These are phyloP conservation scores for Cyclotella distinguenda DNA, from an alignment of 108 stramenopile species.

Conservation along the genomic window DNA sequence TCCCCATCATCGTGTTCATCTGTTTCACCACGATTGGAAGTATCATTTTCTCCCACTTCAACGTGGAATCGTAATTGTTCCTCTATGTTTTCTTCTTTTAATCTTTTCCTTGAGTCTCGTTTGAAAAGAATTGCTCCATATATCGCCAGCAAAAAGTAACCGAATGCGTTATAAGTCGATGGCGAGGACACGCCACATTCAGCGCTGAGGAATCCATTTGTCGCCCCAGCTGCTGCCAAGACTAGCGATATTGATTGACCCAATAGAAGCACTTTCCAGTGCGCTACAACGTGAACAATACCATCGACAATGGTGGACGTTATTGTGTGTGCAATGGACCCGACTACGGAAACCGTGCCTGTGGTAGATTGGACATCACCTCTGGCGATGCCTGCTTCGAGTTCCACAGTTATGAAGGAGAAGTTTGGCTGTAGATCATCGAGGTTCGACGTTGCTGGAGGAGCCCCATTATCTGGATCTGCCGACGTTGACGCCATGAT, in stretches of 20 bases:
- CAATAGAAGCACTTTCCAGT: conserved; percentile 42
- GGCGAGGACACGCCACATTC: conserved; percentile 62
- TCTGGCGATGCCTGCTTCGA: not conserved
- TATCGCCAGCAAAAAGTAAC: conserved; percentile 47
- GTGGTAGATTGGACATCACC: not conserved
- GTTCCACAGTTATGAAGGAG: not conserved
- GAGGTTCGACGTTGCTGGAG: too few species aligned
- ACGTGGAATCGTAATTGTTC: conserved; percentile 16
- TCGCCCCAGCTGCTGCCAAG: conserved; percentile 25
- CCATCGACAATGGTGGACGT: conserved; percentile 40
- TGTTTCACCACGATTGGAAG: not conserved
- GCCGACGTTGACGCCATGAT: too few species aligned
- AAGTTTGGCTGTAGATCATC: too few species aligned
- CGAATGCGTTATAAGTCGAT: conserved; percentile 54
- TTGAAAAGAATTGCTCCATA: conserved; percentile 22
- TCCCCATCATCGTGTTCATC: conserved; percentile 14
- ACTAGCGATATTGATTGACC: conserved; percentile 33
- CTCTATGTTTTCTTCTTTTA: conserved; percentile 13
- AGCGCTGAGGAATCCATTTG: conserved; percentile 30
- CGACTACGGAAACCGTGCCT: conserved; percentile 7
- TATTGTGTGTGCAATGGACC: conserved; percentile 23
- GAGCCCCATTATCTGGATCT: too few species aligned
- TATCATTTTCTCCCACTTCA: conserved; percentile 2
- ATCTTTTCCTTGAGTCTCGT: conserved; percentile 12
- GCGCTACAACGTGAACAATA: conserved; percentile 24